Base-by-base conservation (phyloP, 352 stramenopile species). In the Phytophthora hibernalis region DNA sequence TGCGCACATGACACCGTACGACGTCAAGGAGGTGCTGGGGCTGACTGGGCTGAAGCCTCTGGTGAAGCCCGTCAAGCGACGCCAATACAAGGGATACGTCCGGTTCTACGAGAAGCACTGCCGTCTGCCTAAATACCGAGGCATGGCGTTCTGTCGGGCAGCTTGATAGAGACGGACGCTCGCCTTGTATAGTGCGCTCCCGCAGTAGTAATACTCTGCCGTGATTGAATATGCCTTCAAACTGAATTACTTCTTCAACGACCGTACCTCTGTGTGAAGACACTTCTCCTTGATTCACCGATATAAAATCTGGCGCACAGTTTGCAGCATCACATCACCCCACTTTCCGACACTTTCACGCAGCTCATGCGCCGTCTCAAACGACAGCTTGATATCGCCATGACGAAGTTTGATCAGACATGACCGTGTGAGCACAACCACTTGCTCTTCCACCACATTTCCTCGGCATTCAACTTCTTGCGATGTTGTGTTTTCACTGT, bases 291-390 rank as follows among this genome's bases (percentile, higher is more conserved):
- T 10, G 16, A 21, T 20, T 72, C 21, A 76, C 10, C 54, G 64
- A 55, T 77, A 74, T n/a, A 77, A 47, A 6, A 73, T 47, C 35
- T 82, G 70, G 1, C 72, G 77, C 10, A 89, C 68, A 24, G 63
- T 75, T 37, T 76, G 70, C 40, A 84, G 54, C 66, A 87, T 85
- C n/a, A 77, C 76, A 26, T 85, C 78, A 5, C 75, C 69, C 76
- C 76, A 87, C 21, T 76, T 72, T 1, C 70, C 70, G 13, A 83
- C 60, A 44, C 68, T 70, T 57, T 89, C 80, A 9, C 74, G 76
- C 1, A 80, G 49, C 13, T 80, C 72, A 15, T 82, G 76, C 20
- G 77, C 61, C 1, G 54, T 68, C 12, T 61, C 58, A 7, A 57
- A 55, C 3, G 76, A 45, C 4, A 89, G 45, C 2, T 49, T 8